Base-by-base conservation (phyloP, 2,329 filamentous ascomycete species). In the Drechslerella stenobrocha region DNA sequence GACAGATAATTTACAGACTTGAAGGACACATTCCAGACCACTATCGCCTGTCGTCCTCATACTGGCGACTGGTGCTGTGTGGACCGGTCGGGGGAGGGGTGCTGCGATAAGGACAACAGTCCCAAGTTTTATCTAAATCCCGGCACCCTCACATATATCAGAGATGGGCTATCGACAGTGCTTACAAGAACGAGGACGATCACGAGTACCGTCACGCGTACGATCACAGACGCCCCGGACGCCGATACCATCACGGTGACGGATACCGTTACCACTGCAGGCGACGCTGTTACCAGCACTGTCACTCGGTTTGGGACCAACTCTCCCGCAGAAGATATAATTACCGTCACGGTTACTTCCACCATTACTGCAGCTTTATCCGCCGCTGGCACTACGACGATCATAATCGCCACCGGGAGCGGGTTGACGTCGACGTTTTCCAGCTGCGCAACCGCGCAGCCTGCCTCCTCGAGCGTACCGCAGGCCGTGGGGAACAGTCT, bases 51-150 rank as follows among this genome's bases (percentile, higher is more conserved):
- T n/a, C n/a, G n/a, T n/a, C n/a, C n/a, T n/a, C n/a, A n/a, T 13
- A 50, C 46, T 18, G 34, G 48, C n/a, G 23, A 20, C 9, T 66
- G 61, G 61, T 66, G 61, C 61, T 66, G 61, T 35, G 61, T 53
- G 1, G 61, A 59, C 1, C 53, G 61, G 1, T 22, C n/a, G 15
- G 35, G 34, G 2, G 28, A 28, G 2, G 53, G 53, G 2, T 66
- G 61, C 48, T 66, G 61, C 26, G 42, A 59, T 48, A 50, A 55
- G 13, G 30, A 32, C 11, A 66, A 58, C 18, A 28, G 22, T 2
- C 34, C 53, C 0, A 23, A 59, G 24, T 66, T 66, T 35, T 51
- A 37, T 18, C 32, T 66, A 15, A 55, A 59, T 18, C 48, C 61
- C 2, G 61, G 61, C 1, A 66, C 53, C 5, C 11, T 66, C 5